phyloP scores from a whole-genome alignment of 805 yeast genomes.

The Isabelozyma heimii region DNA sequence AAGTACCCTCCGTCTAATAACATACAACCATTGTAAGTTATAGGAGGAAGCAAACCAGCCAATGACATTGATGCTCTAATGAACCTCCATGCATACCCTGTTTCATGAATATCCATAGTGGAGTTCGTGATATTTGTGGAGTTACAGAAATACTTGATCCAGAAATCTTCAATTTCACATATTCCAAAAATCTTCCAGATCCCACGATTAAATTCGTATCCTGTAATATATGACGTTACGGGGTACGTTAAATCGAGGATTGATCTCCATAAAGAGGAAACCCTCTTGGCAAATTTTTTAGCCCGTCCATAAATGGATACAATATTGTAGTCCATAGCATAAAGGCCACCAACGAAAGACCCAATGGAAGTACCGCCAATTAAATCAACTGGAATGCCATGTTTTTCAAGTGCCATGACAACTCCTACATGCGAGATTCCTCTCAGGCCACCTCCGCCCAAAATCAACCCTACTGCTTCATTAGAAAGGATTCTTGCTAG shows the following conservation, averaged over 20 bases:
- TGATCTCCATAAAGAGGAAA: constrained; percentile 84
- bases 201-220: constrained; percentile 95
- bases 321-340: constrained; percentile 87
- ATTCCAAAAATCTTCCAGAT: constrained; percentile 97
- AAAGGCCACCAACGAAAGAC: constrained; percentile 90
- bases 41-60: constrained; percentile 89
- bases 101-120: constrained; percentile 88
- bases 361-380: constrained; percentile 98
- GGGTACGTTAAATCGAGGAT: constrained; percentile 87
- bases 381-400: constrained; percentile 89
- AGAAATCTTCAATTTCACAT: constrained; percentile 89
- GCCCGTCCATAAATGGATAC: constrained; percentile 90
- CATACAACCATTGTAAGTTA: constrained; percentile 90
- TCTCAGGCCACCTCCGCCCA: constrained; percentile 98
- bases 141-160: constrained; percentile 86
- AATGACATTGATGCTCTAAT: constrained; percentile 95
- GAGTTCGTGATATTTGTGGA: constrained; percentile 95
- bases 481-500: constrained; percentile 88
- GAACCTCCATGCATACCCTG: constrained; percentile 94
- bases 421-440: constrained; percentile 93
- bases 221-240: constrained; percentile 90
- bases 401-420: constrained; percentile 83
- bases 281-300: constrained; percentile 78
- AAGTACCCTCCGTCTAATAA: constrained; percentile 94
- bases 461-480: constrained; percentile 88